A percentile compares a stretch with the other conserved stretches of the same genome.
Conservation (phyloP, 106 monocot species). For the Iris macrosiphon region DNA sequence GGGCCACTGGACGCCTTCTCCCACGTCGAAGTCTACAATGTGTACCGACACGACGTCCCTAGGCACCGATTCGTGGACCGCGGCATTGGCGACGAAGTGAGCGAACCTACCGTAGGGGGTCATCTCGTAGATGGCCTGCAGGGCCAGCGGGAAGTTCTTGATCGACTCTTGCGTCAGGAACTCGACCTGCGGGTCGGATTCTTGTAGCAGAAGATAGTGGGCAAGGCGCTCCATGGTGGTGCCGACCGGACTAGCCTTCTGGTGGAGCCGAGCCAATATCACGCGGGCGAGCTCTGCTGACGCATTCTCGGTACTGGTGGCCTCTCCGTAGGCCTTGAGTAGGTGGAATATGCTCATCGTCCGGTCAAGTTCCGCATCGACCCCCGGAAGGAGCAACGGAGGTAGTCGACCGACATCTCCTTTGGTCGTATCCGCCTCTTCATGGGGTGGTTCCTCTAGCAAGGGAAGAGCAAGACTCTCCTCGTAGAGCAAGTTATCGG, state of each 20-base stretch:
- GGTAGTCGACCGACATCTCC: background rate
- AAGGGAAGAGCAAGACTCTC: background rate
- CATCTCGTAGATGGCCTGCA: conserved; percentile 12
- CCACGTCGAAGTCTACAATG: conserved; percentile 10
- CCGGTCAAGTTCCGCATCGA: background rate
- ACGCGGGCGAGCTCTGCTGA: conserved; percentile 1
- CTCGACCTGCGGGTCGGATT: background rate
- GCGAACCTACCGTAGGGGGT: conserved; percentile 19
- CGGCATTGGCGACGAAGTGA: conserved; percentile 9
- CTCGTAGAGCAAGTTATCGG: conserved; percentile 1
- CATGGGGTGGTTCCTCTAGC: background rate
- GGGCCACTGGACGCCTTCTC: conserved; percentile 11
- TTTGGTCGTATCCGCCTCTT: background rate
- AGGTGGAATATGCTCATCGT: conserved; percentile 12
- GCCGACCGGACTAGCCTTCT: conserved; percentile 9
- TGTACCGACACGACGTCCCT: background rate
- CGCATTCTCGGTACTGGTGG: background rate
- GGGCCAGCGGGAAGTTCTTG: conserved; percentile 6
- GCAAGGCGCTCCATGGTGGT: conserved; percentile 12
- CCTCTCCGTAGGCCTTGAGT: conserved; percentile 17
- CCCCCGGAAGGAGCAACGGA: background rate
- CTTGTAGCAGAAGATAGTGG: conserved; percentile 1
- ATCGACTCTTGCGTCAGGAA: conserved; percentile 5
- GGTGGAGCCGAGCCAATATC: background rate
- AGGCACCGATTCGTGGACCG: conserved; percentile 9